Conservation (phyloP, 192 early-diverging fungal species). For the Backusella luteola region DNA sequence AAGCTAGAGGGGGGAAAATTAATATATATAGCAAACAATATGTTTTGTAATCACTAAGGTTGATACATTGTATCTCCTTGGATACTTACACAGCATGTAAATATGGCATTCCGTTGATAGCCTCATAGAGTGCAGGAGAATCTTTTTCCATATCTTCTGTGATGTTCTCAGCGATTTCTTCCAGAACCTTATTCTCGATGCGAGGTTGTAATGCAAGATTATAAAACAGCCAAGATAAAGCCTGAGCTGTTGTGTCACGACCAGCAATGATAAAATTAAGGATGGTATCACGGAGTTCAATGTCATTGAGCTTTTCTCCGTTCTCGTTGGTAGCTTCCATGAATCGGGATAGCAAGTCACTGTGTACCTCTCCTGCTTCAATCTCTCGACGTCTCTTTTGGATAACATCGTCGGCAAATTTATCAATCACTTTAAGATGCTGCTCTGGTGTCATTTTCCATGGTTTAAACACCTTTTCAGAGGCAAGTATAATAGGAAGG, state of each 20-base stretch:
- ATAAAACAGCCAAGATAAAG: constrained; percentile 51
- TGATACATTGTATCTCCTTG: neutral
- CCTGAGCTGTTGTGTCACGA: constrained; percentile 51
- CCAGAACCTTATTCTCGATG: constrained; percentile 38
- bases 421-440: constrained; percentile 24
- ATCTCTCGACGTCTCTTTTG: constrained; percentile 27
- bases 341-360: constrained; percentile 33
- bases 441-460: constrained; percentile 21
- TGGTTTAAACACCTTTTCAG: constrained; percentile 6
- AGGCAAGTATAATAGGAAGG: neutral
- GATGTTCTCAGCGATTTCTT: constrained; percentile 35
- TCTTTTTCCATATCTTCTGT: constrained; percentile 26
- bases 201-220: constrained; percentile 40
- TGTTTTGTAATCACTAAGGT: no score
- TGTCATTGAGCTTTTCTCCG: constrained; percentile 21
- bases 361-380: neutral
- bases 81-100: constrained; percentile 38
- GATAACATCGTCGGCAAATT: constrained; percentile 28
- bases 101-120: constrained; percentile 32
- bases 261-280: constrained; percentile 42
- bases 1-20: constrained; percentile 1
- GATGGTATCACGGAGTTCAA: constrained; percentile 35
- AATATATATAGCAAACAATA: neutral
- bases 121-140: constrained; percentile 27
- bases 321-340: constrained; percentile 32